Base-by-base conservation (phyloP, 2,329 filamentous ascomycete genomes). In the Verticillium isaacii region DNA sequence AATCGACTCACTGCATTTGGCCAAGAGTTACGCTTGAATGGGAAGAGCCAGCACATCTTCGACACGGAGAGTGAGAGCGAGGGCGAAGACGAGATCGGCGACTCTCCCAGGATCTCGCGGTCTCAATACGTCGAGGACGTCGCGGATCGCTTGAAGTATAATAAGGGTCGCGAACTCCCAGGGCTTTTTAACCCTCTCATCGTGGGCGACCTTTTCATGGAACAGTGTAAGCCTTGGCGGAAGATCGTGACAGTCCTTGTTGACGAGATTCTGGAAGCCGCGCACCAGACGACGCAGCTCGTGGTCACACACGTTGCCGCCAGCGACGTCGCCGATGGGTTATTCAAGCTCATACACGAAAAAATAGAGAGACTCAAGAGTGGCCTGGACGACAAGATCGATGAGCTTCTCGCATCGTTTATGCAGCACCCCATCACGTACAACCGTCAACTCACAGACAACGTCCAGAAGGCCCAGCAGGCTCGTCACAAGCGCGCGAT, bases 171-270 rank as follows among this genome's bases (percentile, higher is more conserved):
- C 5, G 88, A 90, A 67, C 72, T 90, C 0, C 83, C 85, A 0
- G 85, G 87, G 0, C 84, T 77, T 0, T 89, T 86, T 70, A 87
- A 87, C 63, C 82, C 86, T 0, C 69, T 85, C 60, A 73, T 89
- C 11, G 78, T 90, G 0, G 74, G 75, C 0, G 82, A 88, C 25
- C 69, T 91, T 0, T 90, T 90, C 68, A 73, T 74, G 23, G 80
- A 87, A 56, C 86, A 90, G 62, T 85, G 80, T 0, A 60, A 66
- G 7, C 81, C 80, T 0, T 90, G 86, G 88, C 70, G 77, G 52
- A 34, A 61, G 0, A 76, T 85, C 32, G 82, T 80, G 0, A 69
- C 73, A 6, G 77, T 82, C 45, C 73, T 88, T 29, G 19, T 81
- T 74, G 3, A 80, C 77, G 17, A 80, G 64, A 34, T 83, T 0